phyloP scores from a whole-genome alignment of 805 yeast species.

The Teunomyces tritomae region DNA sequence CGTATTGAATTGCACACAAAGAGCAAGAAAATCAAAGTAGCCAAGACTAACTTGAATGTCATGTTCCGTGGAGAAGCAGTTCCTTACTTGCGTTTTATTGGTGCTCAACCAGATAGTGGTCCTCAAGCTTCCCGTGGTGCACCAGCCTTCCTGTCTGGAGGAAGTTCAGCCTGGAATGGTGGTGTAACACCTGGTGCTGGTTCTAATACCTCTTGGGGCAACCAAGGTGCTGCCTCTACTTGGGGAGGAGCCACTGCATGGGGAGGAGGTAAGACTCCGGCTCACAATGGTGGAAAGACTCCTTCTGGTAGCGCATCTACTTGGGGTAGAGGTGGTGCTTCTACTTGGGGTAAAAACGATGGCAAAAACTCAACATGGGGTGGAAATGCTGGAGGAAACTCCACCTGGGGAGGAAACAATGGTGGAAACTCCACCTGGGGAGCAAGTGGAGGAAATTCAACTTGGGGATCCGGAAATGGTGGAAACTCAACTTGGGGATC shows the following conservation, averaged over 20 bases:
- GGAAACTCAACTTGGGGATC: constrained; percentile 17
- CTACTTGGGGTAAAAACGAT: constrained; percentile 19
- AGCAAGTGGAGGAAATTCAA: constrained; percentile 14
- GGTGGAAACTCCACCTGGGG: constrained; percentile 18
- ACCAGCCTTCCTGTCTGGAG: constrained; percentile 39
- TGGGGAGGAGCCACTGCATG: constrained; percentile 41
- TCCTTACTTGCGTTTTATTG: constrained; percentile 77
- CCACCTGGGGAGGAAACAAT: constrained; percentile 15
- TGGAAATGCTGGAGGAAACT: constrained; percentile 12
- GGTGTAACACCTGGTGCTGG: constrained; percentile 26
- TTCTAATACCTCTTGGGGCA: constrained; percentile 15
- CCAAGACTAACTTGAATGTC: constrained; percentile 75
- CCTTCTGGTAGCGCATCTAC: constrained; percentile 34
- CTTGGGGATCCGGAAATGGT: constrained; percentile 30
- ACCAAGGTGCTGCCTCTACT: constrained; percentile 44
- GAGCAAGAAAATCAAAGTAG: constrained; percentile 81
- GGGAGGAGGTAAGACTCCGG: constrained; percentile 21
- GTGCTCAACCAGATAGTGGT: constrained; percentile 28
- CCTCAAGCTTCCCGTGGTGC: constrained; percentile 16
- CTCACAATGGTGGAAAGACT: constrained; percentile 19
- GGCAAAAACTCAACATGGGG: constrained; percentile 20
- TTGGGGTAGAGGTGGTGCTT: constrained; percentile 45
- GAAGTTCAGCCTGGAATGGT: constrained; percentile 56
- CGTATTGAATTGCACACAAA: constrained; percentile 93
- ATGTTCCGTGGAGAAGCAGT: constrained; percentile 65